Percentiles rank a stretch among this genome's conserved stretches.
These are phyloP conservation scores for Puccinia polysora DNA, from an alignment of 1,284 basidiomycete species.

Conservation along the genomic window DNA sequence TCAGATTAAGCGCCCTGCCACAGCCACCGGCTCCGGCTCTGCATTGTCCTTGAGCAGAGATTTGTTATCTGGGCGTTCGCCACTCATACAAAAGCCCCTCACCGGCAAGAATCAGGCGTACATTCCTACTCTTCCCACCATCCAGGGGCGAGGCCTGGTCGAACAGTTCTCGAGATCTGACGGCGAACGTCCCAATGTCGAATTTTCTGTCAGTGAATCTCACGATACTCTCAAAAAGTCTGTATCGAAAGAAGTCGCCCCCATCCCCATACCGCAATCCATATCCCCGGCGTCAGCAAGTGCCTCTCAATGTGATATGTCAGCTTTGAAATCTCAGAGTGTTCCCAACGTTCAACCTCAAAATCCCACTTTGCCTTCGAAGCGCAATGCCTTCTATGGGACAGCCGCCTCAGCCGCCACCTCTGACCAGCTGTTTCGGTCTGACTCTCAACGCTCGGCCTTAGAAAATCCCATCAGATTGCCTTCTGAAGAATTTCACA, in stretches of 20 bases:
- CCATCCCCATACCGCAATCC: background rate
- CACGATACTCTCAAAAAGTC: background rate
- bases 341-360: background rate
- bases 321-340: background rate
- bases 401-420: background rate
- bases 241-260: background rate
- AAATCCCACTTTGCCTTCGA: background rate
- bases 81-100: background rate
- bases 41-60: background rate
- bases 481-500: constrained; percentile 25
- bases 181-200: background rate
- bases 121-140: background rate
- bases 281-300: background rate
- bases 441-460: background rate
- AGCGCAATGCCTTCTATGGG: constrained; percentile 16
- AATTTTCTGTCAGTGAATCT: background rate
- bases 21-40: constrained; percentile 18
- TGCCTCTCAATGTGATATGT: background rate
- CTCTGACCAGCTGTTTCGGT: background rate
- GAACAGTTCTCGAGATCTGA: background rate
- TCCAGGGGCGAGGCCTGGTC: background rate
- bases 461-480: background rate
- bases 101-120: background rate
- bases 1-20: constrained; percentile 18
- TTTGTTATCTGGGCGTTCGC: background rate